phyloP scores from a whole-genome alignment of 202 grass and related monocot genomes.

The Brachypodium distachyon region DNA sequence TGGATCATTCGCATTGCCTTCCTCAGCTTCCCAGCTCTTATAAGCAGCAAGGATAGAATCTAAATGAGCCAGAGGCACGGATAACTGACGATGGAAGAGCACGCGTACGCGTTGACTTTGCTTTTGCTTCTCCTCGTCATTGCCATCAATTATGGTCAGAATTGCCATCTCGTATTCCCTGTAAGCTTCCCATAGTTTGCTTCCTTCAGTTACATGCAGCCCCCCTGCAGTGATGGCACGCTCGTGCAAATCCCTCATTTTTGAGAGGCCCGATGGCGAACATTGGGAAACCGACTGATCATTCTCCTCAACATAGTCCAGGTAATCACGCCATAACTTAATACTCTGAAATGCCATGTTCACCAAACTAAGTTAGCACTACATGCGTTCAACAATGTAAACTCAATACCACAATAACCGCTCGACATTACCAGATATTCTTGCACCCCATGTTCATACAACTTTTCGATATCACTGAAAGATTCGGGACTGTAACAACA shows the following conservation, averaged over 20 bases:
- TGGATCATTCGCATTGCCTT: slow-evolving; percentile 68
- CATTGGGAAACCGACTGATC: slow-evolving; percentile 63
- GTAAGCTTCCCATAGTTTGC: slow-evolving; percentile 83
- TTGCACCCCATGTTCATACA: slow-evolving; percentile 81
- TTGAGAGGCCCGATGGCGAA: slow-evolving; percentile 55
- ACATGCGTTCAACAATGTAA: not conserved
- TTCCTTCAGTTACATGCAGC: slow-evolving; percentile 64
- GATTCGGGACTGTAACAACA: slow-evolving; percentile 44
- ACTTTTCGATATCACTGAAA: slow-evolving; percentile 54
- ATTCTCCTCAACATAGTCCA: slow-evolving; percentile 76
- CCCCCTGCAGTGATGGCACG: slow-evolving; percentile 75
- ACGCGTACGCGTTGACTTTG: slow-evolving; percentile 59
- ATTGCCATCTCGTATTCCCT: slow-evolving; percentile 93
- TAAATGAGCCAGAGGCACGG: slow-evolving; percentile 72
- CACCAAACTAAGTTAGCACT: slow-evolving; percentile 17
- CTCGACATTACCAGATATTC: slow-evolving; percentile 80
- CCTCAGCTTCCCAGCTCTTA: slow-evolving; percentile 89
- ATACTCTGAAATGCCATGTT: slow-evolving; percentile 55
- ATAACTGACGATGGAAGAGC: slow-evolving; percentile 83
- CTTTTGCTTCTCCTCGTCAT: slow-evolving; percentile 69
- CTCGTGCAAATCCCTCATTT: slow-evolving; percentile 90
- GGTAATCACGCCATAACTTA: slow-evolving; percentile 74
- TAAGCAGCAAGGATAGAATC: slow-evolving; percentile 57
- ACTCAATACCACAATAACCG: not conserved
- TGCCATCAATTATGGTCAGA: slow-evolving; percentile 46